A percentile compares a stretch with the other conserved stretches of the same genome.
These are phyloP conservation scores for Thecaphora thlaspeos DNA, from an alignment of 1,284 basidiomycete genomes.

Conservation along the genomic window DNA sequence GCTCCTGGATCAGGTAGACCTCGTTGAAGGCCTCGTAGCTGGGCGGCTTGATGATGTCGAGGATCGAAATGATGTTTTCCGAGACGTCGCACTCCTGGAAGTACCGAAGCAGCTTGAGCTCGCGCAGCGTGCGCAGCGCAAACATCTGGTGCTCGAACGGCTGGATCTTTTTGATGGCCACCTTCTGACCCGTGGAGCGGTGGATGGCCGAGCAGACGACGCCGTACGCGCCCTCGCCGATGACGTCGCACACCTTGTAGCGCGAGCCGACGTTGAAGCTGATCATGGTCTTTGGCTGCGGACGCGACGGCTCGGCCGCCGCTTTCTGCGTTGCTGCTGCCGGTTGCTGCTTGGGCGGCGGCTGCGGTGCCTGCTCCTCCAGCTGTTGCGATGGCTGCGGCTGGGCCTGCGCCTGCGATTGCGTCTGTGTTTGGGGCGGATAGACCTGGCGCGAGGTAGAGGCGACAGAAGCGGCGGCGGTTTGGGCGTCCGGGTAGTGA, in stretches of 20 bases:
- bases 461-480: no score
- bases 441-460: background rate
- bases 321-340: no score
- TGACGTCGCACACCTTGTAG: slow-evolving; percentile 58
- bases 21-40: slow-evolving; percentile 87
- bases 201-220: slow-evolving; percentile 60
- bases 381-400: slow-evolving; percentile 11
- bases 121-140: slow-evolving; percentile 54
- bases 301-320: no score
- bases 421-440: background rate
- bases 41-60: slow-evolving; percentile 48
- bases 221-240: slow-evolving; percentile 61
- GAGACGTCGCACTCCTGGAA: slow-evolving; percentile 53
- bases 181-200: slow-evolving; percentile 56
- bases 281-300: slow-evolving; percentile 20
- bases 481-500: no score
- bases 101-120: slow-evolving; percentile 55
- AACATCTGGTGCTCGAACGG: slow-evolving; percentile 58
- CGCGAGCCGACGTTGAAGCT: slow-evolving; percentile 52
- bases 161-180: slow-evolving; percentile 60
- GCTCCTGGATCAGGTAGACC: slow-evolving; percentile 71
- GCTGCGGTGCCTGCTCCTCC: slow-evolving; percentile 7
- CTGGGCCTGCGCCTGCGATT: background rate
- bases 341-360: no score
- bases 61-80: slow-evolving; percentile 51